These are phyloP conservation scores for Aureobasidium namibiae DNA, from an alignment of 2,329 filamentous ascomycete species.

Conservation along the genomic window DNA sequence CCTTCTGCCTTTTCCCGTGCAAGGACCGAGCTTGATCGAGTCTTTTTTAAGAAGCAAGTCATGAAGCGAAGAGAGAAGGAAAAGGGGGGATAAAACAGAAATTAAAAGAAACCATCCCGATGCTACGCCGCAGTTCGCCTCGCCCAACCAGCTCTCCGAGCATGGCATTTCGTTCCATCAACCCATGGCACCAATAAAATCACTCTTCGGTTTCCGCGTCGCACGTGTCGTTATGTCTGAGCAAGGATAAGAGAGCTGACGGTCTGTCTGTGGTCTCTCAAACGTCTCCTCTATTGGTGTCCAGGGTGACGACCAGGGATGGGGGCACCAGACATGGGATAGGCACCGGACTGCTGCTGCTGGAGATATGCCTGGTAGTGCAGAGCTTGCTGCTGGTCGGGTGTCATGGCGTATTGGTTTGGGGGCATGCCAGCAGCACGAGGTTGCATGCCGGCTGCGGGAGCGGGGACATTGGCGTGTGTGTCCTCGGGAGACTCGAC, in stretches of 20 bases:
- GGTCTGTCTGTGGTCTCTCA: not conserved
- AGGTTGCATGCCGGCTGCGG: conserved; percentile 27
- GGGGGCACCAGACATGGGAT: conserved; percentile 28
- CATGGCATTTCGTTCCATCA: conserved; percentile 3
- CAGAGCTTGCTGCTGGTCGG: conserved; percentile 31
- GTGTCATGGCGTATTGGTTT: conserved; percentile 28
- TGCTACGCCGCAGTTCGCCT: conserved; percentile 12
- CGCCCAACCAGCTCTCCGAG: conserved; percentile 5
- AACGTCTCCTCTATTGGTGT: conserved; percentile 9
- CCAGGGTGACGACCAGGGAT: conserved; percentile 14
- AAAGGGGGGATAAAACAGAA: conserved; percentile 1
- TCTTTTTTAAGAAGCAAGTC: too few species aligned
- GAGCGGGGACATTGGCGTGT: conserved; percentile 45
- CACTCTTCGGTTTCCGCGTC: conserved; percentile 11
- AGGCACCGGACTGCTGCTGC: conserved; percentile 28
- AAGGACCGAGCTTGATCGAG: not conserved
- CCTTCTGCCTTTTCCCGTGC: not conserved
- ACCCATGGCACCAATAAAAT: conserved; percentile 12
- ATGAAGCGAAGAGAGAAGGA: conserved; percentile 10
- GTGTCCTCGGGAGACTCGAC: conserved; percentile 91
- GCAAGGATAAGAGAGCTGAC: not conserved
- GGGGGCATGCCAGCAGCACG: conserved; percentile 20
- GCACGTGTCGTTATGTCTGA: conserved; percentile 11
- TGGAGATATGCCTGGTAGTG: conserved; percentile 33
- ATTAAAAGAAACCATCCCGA: conserved; percentile 7